Conservation (phyloP, 2,329 filamentous ascomycete species). For the Arthrobotrys sinensis region DNA sequence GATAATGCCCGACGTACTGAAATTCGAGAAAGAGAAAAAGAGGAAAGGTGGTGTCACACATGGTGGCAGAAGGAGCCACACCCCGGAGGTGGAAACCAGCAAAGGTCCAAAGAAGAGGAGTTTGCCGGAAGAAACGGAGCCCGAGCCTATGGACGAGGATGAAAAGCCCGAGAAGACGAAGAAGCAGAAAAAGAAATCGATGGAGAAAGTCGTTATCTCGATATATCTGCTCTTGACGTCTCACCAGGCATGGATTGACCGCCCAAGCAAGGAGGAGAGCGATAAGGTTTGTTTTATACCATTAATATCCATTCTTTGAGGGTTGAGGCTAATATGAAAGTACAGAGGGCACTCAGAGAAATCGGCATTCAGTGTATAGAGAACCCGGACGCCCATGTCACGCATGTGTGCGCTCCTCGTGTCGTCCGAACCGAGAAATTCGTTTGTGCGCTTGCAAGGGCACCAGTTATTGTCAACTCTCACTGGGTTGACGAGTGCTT, state of each 20-base stretch:
- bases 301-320: background rate
- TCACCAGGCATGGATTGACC: conserved; percentile 84
- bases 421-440: conserved; percentile 95
- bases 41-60: conserved; percentile 78
- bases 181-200: conserved; percentile 73
- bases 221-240: conserved; percentile 85
- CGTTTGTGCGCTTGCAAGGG: conserved; percentile 85
- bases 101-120: conserved; percentile 68
- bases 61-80: conserved; percentile 70
- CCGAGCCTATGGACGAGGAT: conserved; percentile 66
- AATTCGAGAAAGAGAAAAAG: conserved; percentile 95
- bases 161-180: conserved; percentile 69
- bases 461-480: conserved; percentile 82
- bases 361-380: conserved; percentile 85
- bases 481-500: conserved; percentile 85
- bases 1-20: conserved; percentile 84
- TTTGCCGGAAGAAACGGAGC: conserved; percentile 64
- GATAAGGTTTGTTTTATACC: conserved; percentile 76
- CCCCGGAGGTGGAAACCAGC: conserved; percentile 40
- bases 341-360: conserved; percentile 82
- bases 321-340: conserved; percentile 47
- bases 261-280: conserved; percentile 80
- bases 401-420: conserved; percentile 88
- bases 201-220: conserved; percentile 72
- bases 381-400: conserved; percentile 79